Conservation (phyloP, 2,329 filamentous ascomycete genomes). For the Fusarium tanahbumbuense region DNA sequence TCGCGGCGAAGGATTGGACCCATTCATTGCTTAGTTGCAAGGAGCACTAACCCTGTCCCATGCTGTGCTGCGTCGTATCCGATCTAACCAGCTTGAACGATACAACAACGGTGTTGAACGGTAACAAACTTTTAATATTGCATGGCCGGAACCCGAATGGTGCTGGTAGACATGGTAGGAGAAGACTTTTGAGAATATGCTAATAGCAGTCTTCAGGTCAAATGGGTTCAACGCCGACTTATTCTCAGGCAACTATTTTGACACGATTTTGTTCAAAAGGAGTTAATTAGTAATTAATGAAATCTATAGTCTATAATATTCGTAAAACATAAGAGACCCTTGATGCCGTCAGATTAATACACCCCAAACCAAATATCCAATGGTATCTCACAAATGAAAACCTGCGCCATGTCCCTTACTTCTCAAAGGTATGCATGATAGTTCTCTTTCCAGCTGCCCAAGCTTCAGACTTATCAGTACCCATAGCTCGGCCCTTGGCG, state of each 20-base stretch:
- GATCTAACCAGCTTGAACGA: neutral
- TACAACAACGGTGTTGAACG: neutral
- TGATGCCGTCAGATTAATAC: neutral
- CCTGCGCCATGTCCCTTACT: slow-evolving; percentile 25
- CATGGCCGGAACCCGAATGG: neutral
- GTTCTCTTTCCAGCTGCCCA: slow-evolving; percentile 53
- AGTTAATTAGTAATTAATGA: neutral
- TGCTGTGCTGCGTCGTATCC: neutral
- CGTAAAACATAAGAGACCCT: slow-evolving; percentile 10
- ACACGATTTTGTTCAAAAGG: neutral
- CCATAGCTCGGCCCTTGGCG: slow-evolving; percentile 54
- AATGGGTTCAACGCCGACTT: neutral
- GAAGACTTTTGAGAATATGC: neutral
- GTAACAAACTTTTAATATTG: neutral
- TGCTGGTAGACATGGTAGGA: neutral
- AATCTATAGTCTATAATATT: neutral
- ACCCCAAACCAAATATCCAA: neutral
- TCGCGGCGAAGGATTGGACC: neutral
- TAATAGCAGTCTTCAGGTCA: neutral
- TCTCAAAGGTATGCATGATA: slow-evolving; percentile 49
- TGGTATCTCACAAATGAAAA: neutral
- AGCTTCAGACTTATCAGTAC: slow-evolving; percentile 48
- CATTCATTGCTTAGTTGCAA: neutral
- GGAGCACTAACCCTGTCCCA: neutral
- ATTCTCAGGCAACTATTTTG: too few species aligned